Evolutionary conservation across 305 asterid genomes (phyloP).

Genomic region (Rubia tinctorum): DNA sequence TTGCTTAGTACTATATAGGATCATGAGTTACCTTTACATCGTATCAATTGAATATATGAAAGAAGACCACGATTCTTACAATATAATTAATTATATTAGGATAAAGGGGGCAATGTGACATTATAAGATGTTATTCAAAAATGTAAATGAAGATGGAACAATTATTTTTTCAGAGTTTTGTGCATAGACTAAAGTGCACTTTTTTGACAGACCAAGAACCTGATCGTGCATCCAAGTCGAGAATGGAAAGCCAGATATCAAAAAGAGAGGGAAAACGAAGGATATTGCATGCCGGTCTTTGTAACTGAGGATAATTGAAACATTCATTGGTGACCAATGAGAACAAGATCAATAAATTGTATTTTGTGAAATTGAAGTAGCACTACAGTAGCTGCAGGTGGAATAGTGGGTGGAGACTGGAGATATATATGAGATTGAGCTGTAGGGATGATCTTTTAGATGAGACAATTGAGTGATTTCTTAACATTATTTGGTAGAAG

Average conservation of each 20-base stretch:
- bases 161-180: too few relatives aligned
- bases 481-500: not conserved
- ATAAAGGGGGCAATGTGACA: too few relatives aligned
- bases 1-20: too few relatives aligned
- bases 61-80: too few relatives aligned
- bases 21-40: too few relatives aligned
- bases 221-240: not conserved
- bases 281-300: not conserved
- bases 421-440: not conserved
- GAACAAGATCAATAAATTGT: not conserved
- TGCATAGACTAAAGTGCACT: not conserved
- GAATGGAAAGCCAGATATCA: not conserved
- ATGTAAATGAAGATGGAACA: too few relatives aligned
- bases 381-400: not conserved
- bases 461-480: constrained; percentile 9
- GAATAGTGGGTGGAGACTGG: not conserved
- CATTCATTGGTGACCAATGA: too few relatives aligned
- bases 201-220: not conserved
- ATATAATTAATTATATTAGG: too few relatives aligned
- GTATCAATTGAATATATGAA: too few relatives aligned
- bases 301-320: not conserved
- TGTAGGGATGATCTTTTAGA: not conserved
- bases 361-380: not conserved
- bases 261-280: not conserved
- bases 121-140: too few relatives aligned